phyloP scores from a whole-genome alignment of 352 stramenopile species.

The Thalassiosira hispida region DNA sequence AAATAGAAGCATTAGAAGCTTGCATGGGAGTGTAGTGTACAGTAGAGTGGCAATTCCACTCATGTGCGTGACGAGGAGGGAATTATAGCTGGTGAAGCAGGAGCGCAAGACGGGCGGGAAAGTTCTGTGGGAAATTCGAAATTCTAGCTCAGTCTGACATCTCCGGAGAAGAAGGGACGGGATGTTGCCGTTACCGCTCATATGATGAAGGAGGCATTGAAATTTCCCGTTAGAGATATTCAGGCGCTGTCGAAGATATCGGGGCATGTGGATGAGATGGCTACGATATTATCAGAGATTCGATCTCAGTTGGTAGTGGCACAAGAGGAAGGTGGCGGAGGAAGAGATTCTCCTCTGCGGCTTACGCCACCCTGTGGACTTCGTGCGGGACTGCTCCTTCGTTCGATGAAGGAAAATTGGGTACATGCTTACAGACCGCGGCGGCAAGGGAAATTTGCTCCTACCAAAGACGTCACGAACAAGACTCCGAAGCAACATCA shows the following conservation, averaged over 20 bases:
- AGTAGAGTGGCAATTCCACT: too few relatives aligned
- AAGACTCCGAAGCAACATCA: not conserved
- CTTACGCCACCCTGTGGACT: constrained; percentile 49
- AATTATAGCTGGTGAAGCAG: too few relatives aligned
- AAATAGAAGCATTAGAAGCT: too few relatives aligned
- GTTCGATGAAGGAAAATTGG: constrained; percentile 76
- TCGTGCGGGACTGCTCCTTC: constrained; percentile 67
- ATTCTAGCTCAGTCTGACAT: constrained; percentile 67
- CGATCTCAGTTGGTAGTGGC: constrained; percentile 27
- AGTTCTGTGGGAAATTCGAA: too few relatives aligned
- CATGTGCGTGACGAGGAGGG: too few relatives aligned
- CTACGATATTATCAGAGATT: constrained; percentile 52
- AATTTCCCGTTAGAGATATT: constrained; percentile 78
- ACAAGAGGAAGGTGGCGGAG: constrained; percentile 4
- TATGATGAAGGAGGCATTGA: constrained; percentile 80
- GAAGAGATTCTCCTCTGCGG: not conserved
- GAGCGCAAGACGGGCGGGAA: too few relatives aligned
- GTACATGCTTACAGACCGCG: constrained; percentile 69
- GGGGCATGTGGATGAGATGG: constrained; percentile 69
- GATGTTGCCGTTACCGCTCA: constrained; percentile 57
- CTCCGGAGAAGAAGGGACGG: constrained; percentile 64
- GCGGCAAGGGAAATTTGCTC: constrained; percentile 56
- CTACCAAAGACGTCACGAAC: constrained; percentile 8
- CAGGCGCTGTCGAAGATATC: constrained; percentile 58
- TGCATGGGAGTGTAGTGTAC: too few relatives aligned